Evolutionary conservation across 495 filamentous ascomycete genomes (phyloP).

Genomic region (Penicillium cataractarum): DNA sequence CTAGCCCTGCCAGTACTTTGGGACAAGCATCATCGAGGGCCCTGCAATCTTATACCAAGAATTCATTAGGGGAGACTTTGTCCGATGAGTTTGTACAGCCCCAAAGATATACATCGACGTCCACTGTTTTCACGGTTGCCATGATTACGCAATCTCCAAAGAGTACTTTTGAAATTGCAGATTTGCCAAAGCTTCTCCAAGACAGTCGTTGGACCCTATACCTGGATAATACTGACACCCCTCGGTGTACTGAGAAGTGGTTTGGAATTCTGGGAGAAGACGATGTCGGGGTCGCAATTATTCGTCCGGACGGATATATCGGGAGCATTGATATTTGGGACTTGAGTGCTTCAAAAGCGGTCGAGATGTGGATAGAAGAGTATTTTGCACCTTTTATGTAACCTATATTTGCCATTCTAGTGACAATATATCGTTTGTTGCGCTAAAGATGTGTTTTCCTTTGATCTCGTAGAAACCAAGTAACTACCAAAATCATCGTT

Average conservation of each 20-base stretch:
- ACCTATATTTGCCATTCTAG: neutral
- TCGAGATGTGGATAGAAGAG: conserved; percentile 58
- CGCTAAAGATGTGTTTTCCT: neutral
- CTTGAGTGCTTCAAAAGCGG: conserved; percentile 44
- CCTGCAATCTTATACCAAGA: conserved; percentile 54
- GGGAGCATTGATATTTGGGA: conserved; percentile 61
- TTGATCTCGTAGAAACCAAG: neutral
- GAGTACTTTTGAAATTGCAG: conserved; percentile 59
- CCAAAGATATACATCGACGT: conserved; percentile 62
- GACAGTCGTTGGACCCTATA: conserved; percentile 71
- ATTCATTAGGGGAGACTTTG: conserved; percentile 51
- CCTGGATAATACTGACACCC: conserved; percentile 59
- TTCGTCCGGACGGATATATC: conserved; percentile 71
- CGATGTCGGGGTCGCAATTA: conserved; percentile 60
- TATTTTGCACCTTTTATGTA: conserved; percentile 52
- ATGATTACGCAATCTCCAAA: conserved; percentile 60
- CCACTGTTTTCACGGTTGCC: conserved; percentile 61
- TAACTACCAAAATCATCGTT: too few species aligned
- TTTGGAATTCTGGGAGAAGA: conserved; percentile 54
- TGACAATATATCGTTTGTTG: neutral
- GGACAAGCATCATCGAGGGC: conserved; percentile 51
- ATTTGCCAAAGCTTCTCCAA: conserved; percentile 59
- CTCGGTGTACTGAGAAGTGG: conserved; percentile 64
- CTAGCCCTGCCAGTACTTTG: conserved; percentile 33
- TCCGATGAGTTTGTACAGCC: conserved; percentile 61